These are phyloP conservation scores for Rhynchospora pubera DNA, from an alignment of 176 grass and related monocot species.

Conservation along the genomic window DNA sequence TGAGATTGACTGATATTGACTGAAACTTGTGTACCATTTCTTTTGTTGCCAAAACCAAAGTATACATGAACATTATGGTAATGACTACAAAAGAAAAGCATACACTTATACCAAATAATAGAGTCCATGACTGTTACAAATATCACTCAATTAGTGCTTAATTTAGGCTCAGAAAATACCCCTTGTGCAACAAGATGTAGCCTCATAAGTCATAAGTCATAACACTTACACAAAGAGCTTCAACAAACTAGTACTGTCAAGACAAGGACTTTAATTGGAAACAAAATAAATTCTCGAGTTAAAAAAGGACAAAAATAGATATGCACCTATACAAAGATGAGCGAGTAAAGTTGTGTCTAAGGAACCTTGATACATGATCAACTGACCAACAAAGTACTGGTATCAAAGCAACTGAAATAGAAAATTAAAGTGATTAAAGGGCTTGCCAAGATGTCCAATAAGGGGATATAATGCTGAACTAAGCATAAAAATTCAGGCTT, in stretches of 20 bases:
- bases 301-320: background rate
- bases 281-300: background rate
- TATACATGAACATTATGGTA: background rate
- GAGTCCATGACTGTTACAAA: background rate
- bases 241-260: background rate
- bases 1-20: background rate
- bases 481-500: background rate
- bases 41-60: background rate
- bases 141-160: background rate
- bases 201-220: too few relatives aligned
- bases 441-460: background rate
- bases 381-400: constrained; percentile 92
- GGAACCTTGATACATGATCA: constrained; percentile 81
- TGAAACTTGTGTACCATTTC: background rate
- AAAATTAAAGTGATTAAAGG: constrained; percentile 20
- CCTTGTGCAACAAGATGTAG: background rate
- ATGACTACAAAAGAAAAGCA: background rate
- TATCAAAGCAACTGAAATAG: constrained; percentile 69
- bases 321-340: constrained; percentile 82
- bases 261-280: background rate
- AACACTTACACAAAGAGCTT: background rate
- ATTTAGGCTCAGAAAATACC: background rate
- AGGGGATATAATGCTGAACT: background rate
- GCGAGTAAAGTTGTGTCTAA: constrained; percentile 63
- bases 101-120: background rate